A percentile compares a stretch with the other conserved stretches of the same genome.
Evolutionary conservation across 805 yeast genomes (phyloP).

Genomic region (Limtongia smithiae): DNA sequence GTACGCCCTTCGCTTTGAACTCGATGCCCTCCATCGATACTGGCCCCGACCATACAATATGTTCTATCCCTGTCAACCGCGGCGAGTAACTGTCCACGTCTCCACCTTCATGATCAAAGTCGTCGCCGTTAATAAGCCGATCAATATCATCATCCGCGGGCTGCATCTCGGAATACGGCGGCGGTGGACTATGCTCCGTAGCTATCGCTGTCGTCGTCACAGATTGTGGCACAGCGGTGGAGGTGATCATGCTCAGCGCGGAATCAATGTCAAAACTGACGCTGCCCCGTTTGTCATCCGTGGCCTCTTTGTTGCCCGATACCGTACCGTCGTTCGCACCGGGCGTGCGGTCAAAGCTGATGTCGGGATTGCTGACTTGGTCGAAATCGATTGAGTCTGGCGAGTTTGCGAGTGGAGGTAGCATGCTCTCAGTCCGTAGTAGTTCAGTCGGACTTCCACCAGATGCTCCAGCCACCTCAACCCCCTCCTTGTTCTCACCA

Average conservation of each 20-base stretch:
- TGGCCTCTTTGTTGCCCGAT: too few relatives aligned
- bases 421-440: too few relatives aligned
- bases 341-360: neutral
- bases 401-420: too few relatives aligned
- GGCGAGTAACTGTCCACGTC: conserved; percentile 19
- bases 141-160: conserved; percentile 25
- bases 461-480: too few relatives aligned
- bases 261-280: conserved; percentile 1
- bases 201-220: neutral
- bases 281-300: too few relatives aligned
- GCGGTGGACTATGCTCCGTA: conserved; percentile 3
- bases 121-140: conserved; percentile 23
- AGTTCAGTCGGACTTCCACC: too few relatives aligned
- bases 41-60: conserved; percentile 47
- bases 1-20: conserved; percentile 43
- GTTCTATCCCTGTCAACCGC: conserved; percentile 15
- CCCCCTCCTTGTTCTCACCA: too few relatives aligned
- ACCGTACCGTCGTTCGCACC: neutral
- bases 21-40: conserved; percentile 49
- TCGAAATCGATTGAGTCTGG: too few relatives aligned
- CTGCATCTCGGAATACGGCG: conserved; percentile 3
- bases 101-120: conserved; percentile 21
- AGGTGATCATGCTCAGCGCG: neutral
- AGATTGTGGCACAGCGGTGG: neutral
- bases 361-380: too few relatives aligned